A percentile compares a stretch with the other conserved stretches of the same genome.
These are phyloP conservation scores for Diplodia seriata DNA, from an alignment of 2,329 filamentous ascomycete species.

Conservation along the genomic window DNA sequence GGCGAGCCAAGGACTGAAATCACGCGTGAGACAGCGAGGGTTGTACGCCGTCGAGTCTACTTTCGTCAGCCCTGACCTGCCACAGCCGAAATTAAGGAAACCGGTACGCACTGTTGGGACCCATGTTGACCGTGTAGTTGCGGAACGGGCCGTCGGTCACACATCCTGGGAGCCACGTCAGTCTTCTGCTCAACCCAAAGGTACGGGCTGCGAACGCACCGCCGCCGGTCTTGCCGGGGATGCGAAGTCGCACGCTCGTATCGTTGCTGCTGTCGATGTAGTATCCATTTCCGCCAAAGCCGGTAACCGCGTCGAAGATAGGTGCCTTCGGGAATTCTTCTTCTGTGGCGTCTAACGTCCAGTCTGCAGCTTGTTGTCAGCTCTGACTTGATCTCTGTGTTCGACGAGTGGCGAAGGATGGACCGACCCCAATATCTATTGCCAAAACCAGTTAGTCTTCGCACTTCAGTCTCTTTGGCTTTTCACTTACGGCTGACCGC, in stretches of 20 bases:
- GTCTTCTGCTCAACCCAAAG: background rate
- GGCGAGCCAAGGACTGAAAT: conserved; percentile 14
- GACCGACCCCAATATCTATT: conserved; percentile 26
- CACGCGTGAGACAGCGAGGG: conserved; percentile 23
- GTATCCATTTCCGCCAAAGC: conserved; percentile 33
- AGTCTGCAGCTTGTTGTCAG: conserved; percentile 22
- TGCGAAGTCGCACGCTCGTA: conserved; percentile 17
- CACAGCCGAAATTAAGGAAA: background rate
- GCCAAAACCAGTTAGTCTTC: background rate
- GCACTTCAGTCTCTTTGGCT: background rate
- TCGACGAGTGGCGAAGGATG: too few relatives aligned
- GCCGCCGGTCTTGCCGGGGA: conserved; percentile 23
- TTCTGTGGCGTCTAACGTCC: conserved; percentile 29
- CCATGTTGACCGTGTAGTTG: conserved; percentile 54
- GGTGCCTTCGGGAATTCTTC: conserved; percentile 26
- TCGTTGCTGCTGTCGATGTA: conserved; percentile 30
- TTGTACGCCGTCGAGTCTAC: conserved; percentile 29
- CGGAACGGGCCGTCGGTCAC: conserved; percentile 60
- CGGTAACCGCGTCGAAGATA: conserved; percentile 28
- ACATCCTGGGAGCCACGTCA: conserved; percentile 55
- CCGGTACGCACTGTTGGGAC: conserved; percentile 48
- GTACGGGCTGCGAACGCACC: background rate
- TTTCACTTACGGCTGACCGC: conserved; percentile 26
- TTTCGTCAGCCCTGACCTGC: background rate
- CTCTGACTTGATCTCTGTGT: background rate